Evolutionary conservation across 2,329 filamentous ascomycete genomes (phyloP), one percentile per base, ranked within the genome.

Genomic region (Alternaria atra): DNA sequence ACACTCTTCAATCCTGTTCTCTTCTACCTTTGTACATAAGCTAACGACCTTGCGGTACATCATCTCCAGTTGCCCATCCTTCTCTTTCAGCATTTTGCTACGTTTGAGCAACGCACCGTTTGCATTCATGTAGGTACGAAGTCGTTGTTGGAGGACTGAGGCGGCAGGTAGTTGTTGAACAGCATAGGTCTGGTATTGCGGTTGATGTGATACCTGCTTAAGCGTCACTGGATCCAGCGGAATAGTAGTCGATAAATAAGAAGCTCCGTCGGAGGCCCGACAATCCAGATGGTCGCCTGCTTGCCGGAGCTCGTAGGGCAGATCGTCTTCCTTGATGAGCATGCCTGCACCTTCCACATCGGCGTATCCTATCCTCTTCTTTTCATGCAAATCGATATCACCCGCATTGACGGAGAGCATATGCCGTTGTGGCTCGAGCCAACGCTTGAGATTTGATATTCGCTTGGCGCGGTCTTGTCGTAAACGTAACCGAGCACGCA

Each of bases 1-100:
- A 52, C 93, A 87, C 58, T 87, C 87, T 69, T 98, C 95, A 13
- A 98, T 91, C 59, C 92, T 87, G 8, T 85, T 84, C 63, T 96
- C 93, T 1, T 88, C 85, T 34, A 94, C 91, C 8, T 89, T 89
- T 0, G 93, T 97, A 75, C 94, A 97, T 12, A 97, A 82, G 55
- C 91, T 89, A 25, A 99, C 93, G 30, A 98, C 92, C 67, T 90
- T 91, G 27, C 93, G 87, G 76, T 97, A 97, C 79, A 95, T 93
- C 67, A 90, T 84, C 73, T 97, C 94, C 4, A 97, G 84, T 55
- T 97, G 93, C 5, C 89, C 90, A 69, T 92, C 94, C 61, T 91
- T 89, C 30, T 90, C 89, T 75, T 92, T 90, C 8, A 99, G 85
- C 6, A 86, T 86, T 17, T 86, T 85, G 2, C 93, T 89, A 68